These are phyloP conservation scores for Drechslerella stenobrocha DNA, from an alignment of 2,329 filamentous ascomycete genomes.

Conservation along the genomic window DNA sequence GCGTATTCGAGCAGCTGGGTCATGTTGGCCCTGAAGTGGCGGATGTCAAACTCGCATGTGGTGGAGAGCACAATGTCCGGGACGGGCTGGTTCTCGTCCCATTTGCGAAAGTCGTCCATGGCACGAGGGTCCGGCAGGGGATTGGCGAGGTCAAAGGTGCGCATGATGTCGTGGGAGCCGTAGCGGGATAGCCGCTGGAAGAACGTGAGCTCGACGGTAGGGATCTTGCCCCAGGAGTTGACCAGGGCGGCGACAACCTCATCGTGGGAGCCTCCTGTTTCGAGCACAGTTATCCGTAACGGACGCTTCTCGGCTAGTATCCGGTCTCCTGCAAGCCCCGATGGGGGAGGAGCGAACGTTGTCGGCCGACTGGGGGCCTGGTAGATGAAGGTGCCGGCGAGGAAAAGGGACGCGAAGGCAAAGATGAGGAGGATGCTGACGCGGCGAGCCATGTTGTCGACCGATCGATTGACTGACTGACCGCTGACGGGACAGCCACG, in stretches of 20 bases:
- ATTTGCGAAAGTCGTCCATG: constrained; percentile 39
- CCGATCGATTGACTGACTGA: no score
- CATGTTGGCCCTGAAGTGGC: constrained; percentile 46
- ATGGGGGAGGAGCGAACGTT: constrained; percentile 7
- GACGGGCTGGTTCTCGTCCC: constrained; percentile 25
- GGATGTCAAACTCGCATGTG: constrained; percentile 53
- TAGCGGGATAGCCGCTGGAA: constrained; percentile 52
- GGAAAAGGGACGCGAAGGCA: constrained; percentile 47
- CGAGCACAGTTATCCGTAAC: constrained; percentile 49
- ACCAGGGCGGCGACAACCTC: constrained; percentile 53
- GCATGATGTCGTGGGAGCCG: constrained; percentile 52
- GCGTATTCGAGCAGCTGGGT: constrained; percentile 49
- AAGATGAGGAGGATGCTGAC: constrained; percentile 47
- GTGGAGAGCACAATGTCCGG: constrained; percentile 53
- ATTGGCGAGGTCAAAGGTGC: constrained; percentile 51
- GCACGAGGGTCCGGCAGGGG: constrained; percentile 33
- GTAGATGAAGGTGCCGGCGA: constrained; percentile 49
- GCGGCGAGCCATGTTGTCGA: constrained; percentile 48
- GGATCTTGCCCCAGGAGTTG: constrained; percentile 52
- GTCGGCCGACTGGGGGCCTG: constrained; percentile 32
- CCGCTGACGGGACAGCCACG: constrained; percentile 11
- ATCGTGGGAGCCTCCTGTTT: constrained; percentile 53
- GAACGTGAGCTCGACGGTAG: constrained; percentile 49
- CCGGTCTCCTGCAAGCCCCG: constrained; percentile 6
- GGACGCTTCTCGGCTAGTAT: constrained; percentile 31